A percentile compares a stretch with the other conserved stretches of the same genome.
Evolutionary conservation across 1,284 basidiomycete species (phyloP).

Genomic region (Marasmius oreades): DNA sequence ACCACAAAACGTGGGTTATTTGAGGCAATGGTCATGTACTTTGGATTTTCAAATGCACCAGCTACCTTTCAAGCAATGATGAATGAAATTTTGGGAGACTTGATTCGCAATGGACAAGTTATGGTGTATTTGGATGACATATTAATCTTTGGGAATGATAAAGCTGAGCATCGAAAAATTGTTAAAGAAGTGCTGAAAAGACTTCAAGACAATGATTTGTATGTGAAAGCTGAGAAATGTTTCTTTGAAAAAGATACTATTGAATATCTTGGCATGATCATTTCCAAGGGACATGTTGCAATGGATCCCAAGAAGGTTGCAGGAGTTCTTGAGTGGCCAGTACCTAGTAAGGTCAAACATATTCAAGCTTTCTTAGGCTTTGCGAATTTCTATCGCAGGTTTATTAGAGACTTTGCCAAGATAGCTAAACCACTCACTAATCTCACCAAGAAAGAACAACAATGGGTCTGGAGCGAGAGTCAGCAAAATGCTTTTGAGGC

Average conservation of each 20-base stretch:
- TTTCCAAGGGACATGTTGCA: conserved; percentile 21
- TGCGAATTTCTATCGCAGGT: conserved; percentile 31
- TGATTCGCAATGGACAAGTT: conserved; percentile 15
- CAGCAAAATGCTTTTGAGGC: too few species aligned
- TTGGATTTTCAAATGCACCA: too few species aligned
- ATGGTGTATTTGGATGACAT: conserved; percentile 20
- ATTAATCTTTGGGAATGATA: conserved; percentile 13
- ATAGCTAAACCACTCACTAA: conserved; percentile 23
- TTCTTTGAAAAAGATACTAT: conserved; percentile 20
- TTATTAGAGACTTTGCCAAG: conserved; percentile 27
- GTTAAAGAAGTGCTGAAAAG: conserved; percentile 24
- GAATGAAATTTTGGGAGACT: conserved; percentile 16
- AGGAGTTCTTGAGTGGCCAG: conserved; percentile 26
- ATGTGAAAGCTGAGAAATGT: conserved; percentile 27
- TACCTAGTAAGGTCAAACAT: conserved; percentile 23
- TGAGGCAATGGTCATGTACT: conserved; percentile 29
- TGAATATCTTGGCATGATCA: conserved; percentile 33
- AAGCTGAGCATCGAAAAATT: conserved; percentile 15
- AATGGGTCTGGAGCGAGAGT: conserved; percentile 5
- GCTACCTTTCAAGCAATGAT: too few species aligned
- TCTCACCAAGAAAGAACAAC: conserved; percentile 15
- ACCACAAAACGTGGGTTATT: conserved; percentile 27
- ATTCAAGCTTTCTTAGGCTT: conserved; percentile 33
- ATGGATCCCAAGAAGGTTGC: conserved; percentile 31
- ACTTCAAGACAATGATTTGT: conserved; percentile 21